These are phyloP conservation scores for Westerdykella ornata DNA, from an alignment of 2,329 filamentous ascomycete genomes.

Conservation along the genomic window DNA sequence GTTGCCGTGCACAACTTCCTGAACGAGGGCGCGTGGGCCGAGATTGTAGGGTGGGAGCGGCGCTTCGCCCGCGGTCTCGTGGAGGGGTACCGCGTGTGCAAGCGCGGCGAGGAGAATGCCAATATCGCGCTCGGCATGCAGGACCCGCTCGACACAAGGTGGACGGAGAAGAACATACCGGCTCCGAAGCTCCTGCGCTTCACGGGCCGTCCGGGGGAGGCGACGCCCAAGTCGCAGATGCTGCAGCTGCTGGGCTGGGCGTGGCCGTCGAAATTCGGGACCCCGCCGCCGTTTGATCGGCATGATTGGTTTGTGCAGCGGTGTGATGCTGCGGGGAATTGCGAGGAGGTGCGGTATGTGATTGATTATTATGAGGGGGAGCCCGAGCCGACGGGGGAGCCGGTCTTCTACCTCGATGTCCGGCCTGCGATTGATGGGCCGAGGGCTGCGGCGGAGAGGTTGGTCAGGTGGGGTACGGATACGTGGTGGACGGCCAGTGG, in stretches of 20 bases:
- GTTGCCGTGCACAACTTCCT: conserved; percentile 96
- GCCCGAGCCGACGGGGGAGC: conserved; percentile 76
- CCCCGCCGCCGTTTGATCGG: conserved; percentile 84
- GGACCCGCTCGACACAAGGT: conserved; percentile 30
- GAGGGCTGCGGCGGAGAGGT: conserved; percentile 69
- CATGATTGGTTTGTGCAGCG: conserved; percentile 95
- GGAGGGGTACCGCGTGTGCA: conserved; percentile 67
- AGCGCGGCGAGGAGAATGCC: conserved; percentile 63
- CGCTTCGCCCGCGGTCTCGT: conserved; percentile 69
- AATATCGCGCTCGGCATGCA: conserved; percentile 45
- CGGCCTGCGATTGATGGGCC: conserved; percentile 80
- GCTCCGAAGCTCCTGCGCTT: conserved; percentile 77
- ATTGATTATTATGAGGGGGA: conserved; percentile 93
- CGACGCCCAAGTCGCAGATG: conserved; percentile 86
- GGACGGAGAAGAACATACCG: conserved; percentile 30
- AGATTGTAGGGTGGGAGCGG: conserved; percentile 90
- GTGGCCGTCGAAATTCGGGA: conserved; percentile 71
- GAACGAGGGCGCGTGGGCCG: conserved; percentile 94
- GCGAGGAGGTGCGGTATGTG: conserved; percentile 79
- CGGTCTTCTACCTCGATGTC: conserved; percentile 93
- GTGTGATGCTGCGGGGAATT: conserved; percentile 56
- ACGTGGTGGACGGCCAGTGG: conserved; percentile 89
- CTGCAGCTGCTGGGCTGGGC: conserved; percentile 71
- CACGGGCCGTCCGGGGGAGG: conserved; percentile 78
- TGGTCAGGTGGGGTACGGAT: conserved; percentile 85